Conservation (phyloP, 2,329 filamentous ascomycete species). For the Aspergillus glaucus region DNA sequence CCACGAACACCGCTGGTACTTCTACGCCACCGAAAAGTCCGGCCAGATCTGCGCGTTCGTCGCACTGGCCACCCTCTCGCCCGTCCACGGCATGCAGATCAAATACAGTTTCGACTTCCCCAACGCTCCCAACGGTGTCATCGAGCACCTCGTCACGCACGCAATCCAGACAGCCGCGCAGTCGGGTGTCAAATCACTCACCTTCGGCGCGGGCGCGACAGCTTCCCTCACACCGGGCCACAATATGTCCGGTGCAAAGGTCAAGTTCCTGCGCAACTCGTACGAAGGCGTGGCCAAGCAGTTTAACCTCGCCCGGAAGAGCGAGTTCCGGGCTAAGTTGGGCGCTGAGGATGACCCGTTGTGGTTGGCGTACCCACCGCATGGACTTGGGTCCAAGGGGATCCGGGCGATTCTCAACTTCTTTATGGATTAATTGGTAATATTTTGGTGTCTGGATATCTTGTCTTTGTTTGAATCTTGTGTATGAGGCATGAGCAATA, state of each 20-base stretch:
- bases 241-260: conserved; percentile 71
- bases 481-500: not conserved
- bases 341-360: conserved; percentile 76
- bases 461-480: not conserved
- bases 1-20: conserved; percentile 74
- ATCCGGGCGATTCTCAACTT: conserved; percentile 83
- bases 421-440: conserved; percentile 57
- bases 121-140: conserved; percentile 74
- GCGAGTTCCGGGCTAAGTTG: conserved; percentile 85
- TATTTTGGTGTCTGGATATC: not conserved
- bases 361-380: conserved; percentile 83
- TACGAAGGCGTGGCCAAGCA: conserved; percentile 78
- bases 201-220: conserved; percentile 79
- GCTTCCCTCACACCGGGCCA: conserved; percentile 69
- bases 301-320: conserved; percentile 75
- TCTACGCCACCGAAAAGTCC: conserved; percentile 67
- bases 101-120: conserved; percentile 97
- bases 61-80: conserved; percentile 74
- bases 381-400: conserved; percentile 74
- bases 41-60: conserved; percentile 70
- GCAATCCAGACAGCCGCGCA: conserved; percentile 58
- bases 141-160: conserved; percentile 73
- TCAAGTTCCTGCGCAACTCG: conserved; percentile 73
- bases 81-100: conserved; percentile 81
- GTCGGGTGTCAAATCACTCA: conserved; percentile 60